A percentile compares a stretch with the other conserved stretches of the same genome.
Conservation (phyloP, 2,329 filamentous ascomycete species). For the Verticillium nubilum region DNA sequence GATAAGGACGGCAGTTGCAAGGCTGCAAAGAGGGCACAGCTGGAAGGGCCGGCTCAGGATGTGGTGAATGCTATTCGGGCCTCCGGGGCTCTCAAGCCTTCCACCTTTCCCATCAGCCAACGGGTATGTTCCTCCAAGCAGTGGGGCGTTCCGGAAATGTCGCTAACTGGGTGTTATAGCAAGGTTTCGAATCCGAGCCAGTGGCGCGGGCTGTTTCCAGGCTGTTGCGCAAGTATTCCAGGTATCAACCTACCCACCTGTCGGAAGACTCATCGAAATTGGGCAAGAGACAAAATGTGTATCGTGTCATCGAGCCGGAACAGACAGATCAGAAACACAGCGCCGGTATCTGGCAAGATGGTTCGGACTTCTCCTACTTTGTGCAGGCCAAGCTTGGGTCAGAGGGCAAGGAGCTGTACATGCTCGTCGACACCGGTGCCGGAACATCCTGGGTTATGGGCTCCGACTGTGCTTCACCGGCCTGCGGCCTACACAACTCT, state of each 20-base stretch:
- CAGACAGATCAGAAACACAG: slow-evolving; percentile 40
- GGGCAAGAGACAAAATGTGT: slow-evolving; percentile 38
- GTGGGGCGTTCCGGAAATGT: neutral
- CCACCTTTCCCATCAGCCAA: slow-evolving; percentile 37
- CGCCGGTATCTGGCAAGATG: slow-evolving; percentile 56
- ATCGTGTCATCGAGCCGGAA: slow-evolving; percentile 39
- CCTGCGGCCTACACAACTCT: slow-evolving; percentile 65
- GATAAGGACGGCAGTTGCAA: slow-evolving; percentile 20
- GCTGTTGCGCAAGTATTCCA: slow-evolving; percentile 34
- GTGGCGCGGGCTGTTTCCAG: slow-evolving; percentile 31
- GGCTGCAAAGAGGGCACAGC: slow-evolving; percentile 13
- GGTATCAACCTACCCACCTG: slow-evolving; percentile 13
- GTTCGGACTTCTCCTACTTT: slow-evolving; percentile 63
- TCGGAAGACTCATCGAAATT: slow-evolving; percentile 14
- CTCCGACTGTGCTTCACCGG: slow-evolving; percentile 56
- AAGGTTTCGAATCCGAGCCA: slow-evolving; percentile 24
- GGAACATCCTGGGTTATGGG: slow-evolving; percentile 83
- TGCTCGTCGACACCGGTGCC: slow-evolving; percentile 63
- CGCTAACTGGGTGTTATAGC: neutral
- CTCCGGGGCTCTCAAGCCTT: slow-evolving; percentile 6
- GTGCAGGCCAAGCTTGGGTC: slow-evolving; percentile 53
- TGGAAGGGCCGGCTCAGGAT: neutral
- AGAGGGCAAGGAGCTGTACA: slow-evolving; percentile 45
- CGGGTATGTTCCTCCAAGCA: slow-evolving; percentile 14
- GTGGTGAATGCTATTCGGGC: slow-evolving; percentile 10